A percentile compares a stretch with the other conserved stretches of the same genome.
Conservation (phyloP, 2,329 filamentous ascomycete genomes). For the Apiospora kogelbergensis region DNA sequence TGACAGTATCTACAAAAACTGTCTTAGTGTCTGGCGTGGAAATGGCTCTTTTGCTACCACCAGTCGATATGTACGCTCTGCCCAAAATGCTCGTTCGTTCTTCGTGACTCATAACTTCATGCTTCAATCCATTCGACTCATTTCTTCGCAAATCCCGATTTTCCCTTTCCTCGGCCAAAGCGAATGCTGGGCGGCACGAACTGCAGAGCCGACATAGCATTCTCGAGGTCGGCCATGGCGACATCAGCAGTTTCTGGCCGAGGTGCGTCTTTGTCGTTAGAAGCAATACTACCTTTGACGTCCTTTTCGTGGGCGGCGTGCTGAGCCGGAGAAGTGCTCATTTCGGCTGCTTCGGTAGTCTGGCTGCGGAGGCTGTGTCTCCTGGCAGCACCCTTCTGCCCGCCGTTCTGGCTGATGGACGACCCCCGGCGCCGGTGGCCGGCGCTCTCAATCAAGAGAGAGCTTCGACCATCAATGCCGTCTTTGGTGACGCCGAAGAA, state of each 20-base stretch:
- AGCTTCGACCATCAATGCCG: slow-evolving; percentile 83
- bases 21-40: not conserved
- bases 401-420: slow-evolving; percentile 35
- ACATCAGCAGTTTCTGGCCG: slow-evolving; percentile 37
- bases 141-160: slow-evolving; percentile 52
- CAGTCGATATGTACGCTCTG: not conserved
- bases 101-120: slow-evolving; percentile 19
- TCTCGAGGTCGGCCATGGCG: slow-evolving; percentile 62
- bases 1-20: not conserved
- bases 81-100: slow-evolving; percentile 7
- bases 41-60: not conserved
- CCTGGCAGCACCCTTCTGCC: slow-evolving; percentile 21
- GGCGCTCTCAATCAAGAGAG: slow-evolving; percentile 65
- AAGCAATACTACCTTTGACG: not conserved
- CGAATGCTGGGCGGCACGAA: slow-evolving; percentile 69
- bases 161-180: slow-evolving; percentile 60
- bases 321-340: not conserved
- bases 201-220: slow-evolving; percentile 69
- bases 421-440: slow-evolving; percentile 49
- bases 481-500: slow-evolving; percentile 85
- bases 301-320: not conserved
- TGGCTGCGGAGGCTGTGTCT: slow-evolving; percentile 24
- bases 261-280: slow-evolving; percentile 12
- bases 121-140: slow-evolving; percentile 25
- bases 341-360: slow-evolving; percentile 15